A percentile compares a stretch with the other conserved stretches of the same genome.
phyloP scores from a whole-genome alignment of 2,329 filamentous ascomycete genomes.

The Venturia asperata region DNA sequence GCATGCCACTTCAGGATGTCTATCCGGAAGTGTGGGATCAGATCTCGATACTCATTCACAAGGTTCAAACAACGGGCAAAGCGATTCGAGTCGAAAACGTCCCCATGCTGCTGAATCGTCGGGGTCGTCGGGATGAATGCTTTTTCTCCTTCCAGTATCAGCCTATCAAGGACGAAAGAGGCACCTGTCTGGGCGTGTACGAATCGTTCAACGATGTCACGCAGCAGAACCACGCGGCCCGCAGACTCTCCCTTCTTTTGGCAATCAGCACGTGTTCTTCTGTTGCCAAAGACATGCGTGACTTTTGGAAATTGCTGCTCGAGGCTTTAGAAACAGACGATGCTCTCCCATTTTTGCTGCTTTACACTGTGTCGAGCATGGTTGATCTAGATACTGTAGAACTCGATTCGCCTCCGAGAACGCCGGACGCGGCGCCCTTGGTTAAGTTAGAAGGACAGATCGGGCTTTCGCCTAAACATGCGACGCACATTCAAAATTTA shows the following conservation, averaged over 20 bases:
- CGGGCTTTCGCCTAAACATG: neutral
- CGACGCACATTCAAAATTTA: neutral
- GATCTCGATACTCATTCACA: slow-evolving; percentile 1
- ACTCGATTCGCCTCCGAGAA: neutral
- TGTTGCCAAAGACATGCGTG: neutral
- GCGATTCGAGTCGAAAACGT: slow-evolving; percentile 3
- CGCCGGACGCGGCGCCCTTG: neutral
- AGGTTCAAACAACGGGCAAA: neutral
- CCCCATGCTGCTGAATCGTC: neutral
- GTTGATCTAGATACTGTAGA: neutral
- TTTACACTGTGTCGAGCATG: neutral
- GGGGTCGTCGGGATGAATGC: neutral
- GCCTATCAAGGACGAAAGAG: slow-evolving; percentile 1
- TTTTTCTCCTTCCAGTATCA: neutral
- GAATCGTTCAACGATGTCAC: slow-evolving; percentile 9
- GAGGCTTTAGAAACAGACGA: neutral
- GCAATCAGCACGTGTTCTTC: neutral
- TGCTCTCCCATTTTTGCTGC: neutral
- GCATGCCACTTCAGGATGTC: neutral
- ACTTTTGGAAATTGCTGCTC: slow-evolving; percentile 1
- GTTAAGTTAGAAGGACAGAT: neutral
- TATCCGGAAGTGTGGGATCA: slow-evolving; percentile 8
- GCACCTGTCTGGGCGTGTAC: neutral
- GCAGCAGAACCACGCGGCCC: neutral
- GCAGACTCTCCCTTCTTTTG: neutral